Percentiles rank a stretch among this genome's conserved stretches.
Evolutionary conservation across 1,284 basidiomycete species (phyloP).

Genomic region (Athelia sp.): DNA sequence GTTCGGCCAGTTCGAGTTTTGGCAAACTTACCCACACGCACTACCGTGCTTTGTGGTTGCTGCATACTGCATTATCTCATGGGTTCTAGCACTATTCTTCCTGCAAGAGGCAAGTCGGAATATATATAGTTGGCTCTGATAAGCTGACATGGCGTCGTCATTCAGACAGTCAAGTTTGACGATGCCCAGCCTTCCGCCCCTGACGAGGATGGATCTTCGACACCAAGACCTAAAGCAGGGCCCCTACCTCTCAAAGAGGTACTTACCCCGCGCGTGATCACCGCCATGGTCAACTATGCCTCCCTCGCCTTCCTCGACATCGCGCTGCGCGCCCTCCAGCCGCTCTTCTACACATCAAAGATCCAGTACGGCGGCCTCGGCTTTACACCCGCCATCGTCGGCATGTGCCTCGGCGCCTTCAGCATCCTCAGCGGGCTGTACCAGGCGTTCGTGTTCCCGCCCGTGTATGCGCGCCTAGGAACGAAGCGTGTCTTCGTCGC

Average conservation of each 20-base stretch:
- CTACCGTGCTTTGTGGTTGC: slow-evolving; percentile 36
- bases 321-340: slow-evolving; percentile 22
- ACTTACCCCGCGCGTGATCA: slow-evolving; percentile 15
- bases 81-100: slow-evolving; percentile 11
- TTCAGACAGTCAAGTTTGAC: slow-evolving; percentile 7
- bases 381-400: slow-evolving; percentile 19
- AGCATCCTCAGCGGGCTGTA: slow-evolving; percentile 20
- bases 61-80: slow-evolving; percentile 25
- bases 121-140: neutral
- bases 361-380: slow-evolving; percentile 23
- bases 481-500: slow-evolving; percentile 17
- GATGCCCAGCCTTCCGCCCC: neutral
- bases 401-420: slow-evolving; percentile 16
- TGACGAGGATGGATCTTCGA: neutral
- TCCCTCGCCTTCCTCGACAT: slow-evolving; percentile 27
- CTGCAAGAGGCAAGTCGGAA: slow-evolving; percentile 8
- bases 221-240: neutral
- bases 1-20: slow-evolving; percentile 24
- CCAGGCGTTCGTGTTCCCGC: slow-evolving; percentile 20
- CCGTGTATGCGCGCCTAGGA: slow-evolving; percentile 18
- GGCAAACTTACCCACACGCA: slow-evolving; percentile 39
- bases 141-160: neutral
- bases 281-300: slow-evolving; percentile 24
- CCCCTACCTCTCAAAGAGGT: slow-evolving; percentile 15
- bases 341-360: slow-evolving; percentile 23